Evolutionary conservation across 2,329 filamentous ascomycete genomes (phyloP).

Genomic region (Grosmannia huntii): DNA sequence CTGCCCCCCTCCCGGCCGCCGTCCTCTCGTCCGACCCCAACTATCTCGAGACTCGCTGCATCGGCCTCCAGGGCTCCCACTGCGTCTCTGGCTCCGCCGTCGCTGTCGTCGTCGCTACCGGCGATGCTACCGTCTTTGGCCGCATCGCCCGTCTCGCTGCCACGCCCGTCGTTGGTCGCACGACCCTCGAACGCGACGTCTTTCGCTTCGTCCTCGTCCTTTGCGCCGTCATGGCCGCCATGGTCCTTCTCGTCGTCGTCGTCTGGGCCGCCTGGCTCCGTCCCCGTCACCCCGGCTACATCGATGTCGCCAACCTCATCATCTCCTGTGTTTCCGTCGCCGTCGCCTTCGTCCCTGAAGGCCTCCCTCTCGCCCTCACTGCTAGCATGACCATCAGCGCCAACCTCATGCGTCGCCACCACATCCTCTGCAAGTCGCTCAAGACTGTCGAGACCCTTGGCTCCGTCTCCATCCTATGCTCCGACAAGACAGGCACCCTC

Average conservation of each 20-base stretch:
- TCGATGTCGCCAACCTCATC: slow-evolving; percentile 58
- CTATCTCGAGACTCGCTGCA: slow-evolving; percentile 64
- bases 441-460: slow-evolving; percentile 69
- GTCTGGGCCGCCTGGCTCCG: slow-evolving; percentile 62
- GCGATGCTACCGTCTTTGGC: slow-evolving; percentile 62
- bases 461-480: slow-evolving; percentile 60
- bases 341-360: slow-evolving; percentile 66
- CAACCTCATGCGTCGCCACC: slow-evolving; percentile 64
- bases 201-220: slow-evolving; percentile 61
- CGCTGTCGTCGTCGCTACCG: slow-evolving; percentile 59
- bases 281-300: slow-evolving; percentile 53
- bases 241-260: slow-evolving; percentile 51
- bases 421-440: slow-evolving; percentile 66
- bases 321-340: slow-evolving; percentile 61
- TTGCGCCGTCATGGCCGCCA: slow-evolving; percentile 50
- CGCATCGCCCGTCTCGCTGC: slow-evolving; percentile 62
- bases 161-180: slow-evolving; percentile 53
- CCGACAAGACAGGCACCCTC: slow-evolving; percentile 64
- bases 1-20: slow-evolving; percentile 48
- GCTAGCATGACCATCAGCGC: slow-evolving; percentile 63
- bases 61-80: slow-evolving; percentile 69
- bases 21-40: slow-evolving; percentile 58
- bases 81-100: slow-evolving; percentile 56
- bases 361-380: slow-evolving; percentile 56
- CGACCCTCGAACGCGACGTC: slow-evolving; percentile 60